Base-by-base conservation (phyloP, 305 asterid genomes). In the Solanum hybrid region DNA sequence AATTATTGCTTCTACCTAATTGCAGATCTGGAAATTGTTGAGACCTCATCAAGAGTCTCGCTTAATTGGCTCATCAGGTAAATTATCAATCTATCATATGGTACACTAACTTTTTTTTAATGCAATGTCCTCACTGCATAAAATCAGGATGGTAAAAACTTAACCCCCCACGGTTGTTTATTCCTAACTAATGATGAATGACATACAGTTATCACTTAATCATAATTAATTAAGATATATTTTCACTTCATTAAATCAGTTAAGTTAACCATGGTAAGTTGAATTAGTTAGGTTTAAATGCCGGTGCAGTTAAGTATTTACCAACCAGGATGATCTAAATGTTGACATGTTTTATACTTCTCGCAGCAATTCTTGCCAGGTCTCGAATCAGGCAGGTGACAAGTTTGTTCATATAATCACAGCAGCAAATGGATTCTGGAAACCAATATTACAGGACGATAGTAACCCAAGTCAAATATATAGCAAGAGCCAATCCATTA, bases 61-160 rank as follows among this genome's bases (percentile, higher is more conserved):
- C 89, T 34, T 37, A 57, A 57, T 27, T 77, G 87, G 38, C 91
- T 88, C 88, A 87, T 79, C 82, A 86, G 88, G 90, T 90, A 79
- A 79, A 36, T n/a, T 79, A 36, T 20, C 2, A 22, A 61, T 3
- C 72, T 61, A 61, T 79, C 61, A 26, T 38, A 26, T 39, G 87
- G n/a, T 26, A 38, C 24, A 38, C 72, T 0, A 38, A 38, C 22
- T 61, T 7, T 20, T 61, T 61, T 3, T 61, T 61, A 7, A 7
- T 20, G 72, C 72, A 20, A n/a, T 61, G 72, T 61, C 26, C 72
- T 61, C 26, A 9, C 26, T 61, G 72, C 72, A 61, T 7, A 61
- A 20, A 61, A 7, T 61, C 72, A 61, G 72, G 72, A 61, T 61
- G 72, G 26, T 61, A 20, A 61, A 20, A 22, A 20, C 11, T 61